Conservation (phyloP, 108 stramenopile species). For the Cylindrotheca fusiformis region DNA sequence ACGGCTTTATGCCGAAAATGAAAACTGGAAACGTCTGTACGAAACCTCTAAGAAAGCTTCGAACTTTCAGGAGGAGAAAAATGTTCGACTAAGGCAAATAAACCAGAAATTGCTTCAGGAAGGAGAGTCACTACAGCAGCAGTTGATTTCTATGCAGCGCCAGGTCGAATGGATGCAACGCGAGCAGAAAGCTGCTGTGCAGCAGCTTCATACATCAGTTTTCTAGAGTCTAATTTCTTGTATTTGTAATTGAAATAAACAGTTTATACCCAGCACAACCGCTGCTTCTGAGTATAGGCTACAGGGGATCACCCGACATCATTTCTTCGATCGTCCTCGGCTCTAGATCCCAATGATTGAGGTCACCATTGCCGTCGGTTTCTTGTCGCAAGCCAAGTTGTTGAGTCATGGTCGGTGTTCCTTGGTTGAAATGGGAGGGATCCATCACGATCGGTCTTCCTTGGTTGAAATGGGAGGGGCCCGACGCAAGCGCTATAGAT, state of each 20-base stretch:
- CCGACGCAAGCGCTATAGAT: not conserved
- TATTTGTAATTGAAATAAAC: not conserved
- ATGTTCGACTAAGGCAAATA: not conserved
- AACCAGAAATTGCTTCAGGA: not conserved
- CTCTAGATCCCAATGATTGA: not conserved
- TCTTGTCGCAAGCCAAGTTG: not conserved
- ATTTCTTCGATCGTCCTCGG: slow-evolving; percentile 10
- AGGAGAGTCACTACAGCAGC: not conserved
- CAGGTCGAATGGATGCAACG: not conserved
- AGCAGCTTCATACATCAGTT: not conserved
- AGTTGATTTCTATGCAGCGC: not conserved
- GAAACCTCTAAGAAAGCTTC: not conserved
- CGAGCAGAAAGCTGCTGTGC: not conserved
- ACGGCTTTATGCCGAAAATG: not conserved
- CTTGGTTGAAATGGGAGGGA: not conserved
- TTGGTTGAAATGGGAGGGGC: not conserved
- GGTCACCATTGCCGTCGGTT: not conserved
- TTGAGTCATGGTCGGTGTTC: not conserved
- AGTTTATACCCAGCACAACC: not conserved
- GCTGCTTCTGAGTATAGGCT: not conserved
- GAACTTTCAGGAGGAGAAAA: not conserved
- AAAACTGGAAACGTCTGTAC: not conserved
- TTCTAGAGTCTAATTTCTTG: not conserved
- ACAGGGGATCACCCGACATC: not conserved
- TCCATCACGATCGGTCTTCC: not conserved